phyloP scores from a whole-genome alignment of 306 rosid genomes.

The Aeschynomene evenia region DNA sequence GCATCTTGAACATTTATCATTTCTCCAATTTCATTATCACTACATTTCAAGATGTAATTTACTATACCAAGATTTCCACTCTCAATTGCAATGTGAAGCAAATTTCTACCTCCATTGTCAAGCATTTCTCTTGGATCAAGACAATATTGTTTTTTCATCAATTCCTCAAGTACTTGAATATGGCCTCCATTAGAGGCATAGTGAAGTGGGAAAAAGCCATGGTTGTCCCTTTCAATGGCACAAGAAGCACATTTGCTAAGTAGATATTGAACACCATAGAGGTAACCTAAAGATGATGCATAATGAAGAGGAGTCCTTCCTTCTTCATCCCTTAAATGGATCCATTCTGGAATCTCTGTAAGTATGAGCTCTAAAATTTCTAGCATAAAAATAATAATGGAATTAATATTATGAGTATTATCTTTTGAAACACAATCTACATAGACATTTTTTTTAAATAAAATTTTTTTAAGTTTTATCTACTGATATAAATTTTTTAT shows the following conservation, averaged over 20 bases:
- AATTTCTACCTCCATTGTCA: not conserved
- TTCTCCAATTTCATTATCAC: not conserved
- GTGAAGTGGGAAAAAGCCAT: constrained; percentile 8
- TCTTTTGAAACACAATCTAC: too few relatives aligned
- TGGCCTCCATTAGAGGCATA: not conserved
- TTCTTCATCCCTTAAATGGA: not conserved
- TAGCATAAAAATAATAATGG: not conserved
- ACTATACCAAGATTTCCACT: not conserved
- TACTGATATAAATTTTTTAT: too few relatives aligned
- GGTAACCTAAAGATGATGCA: not conserved
- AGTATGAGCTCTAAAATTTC: not conserved
- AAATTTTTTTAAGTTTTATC: too few relatives aligned
- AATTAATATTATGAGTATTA: too few relatives aligned
- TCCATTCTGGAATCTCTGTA: not conserved
- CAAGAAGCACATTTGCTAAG: not conserved
- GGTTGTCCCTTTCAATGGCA: not conserved
- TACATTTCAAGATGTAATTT: not conserved
- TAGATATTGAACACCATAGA: not conserved
- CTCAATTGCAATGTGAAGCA: not conserved
- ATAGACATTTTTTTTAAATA: too few relatives aligned
- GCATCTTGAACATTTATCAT: constrained; percentile 10
- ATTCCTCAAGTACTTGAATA: not conserved
- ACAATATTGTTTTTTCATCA: not conserved
- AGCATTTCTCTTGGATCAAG: not conserved
- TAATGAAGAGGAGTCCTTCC: not conserved